A percentile compares a stretch with the other conserved stretches of the same genome.
These are phyloP conservation scores for Pythium sp. DNA, from an alignment of 352 stramenopile species.

Conservation along the genomic window DNA sequence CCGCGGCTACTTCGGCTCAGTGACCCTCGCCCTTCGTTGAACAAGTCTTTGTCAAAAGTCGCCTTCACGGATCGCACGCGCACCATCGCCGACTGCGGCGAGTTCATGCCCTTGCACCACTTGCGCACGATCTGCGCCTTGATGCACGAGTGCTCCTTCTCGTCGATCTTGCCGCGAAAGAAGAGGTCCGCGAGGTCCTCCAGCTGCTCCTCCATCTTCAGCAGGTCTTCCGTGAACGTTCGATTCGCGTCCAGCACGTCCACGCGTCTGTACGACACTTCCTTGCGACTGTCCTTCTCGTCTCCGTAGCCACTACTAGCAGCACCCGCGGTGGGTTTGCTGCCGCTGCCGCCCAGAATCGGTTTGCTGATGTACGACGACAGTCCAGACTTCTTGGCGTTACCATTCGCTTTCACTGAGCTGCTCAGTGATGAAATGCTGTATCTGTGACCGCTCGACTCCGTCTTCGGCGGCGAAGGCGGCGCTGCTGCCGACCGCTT, in stretches of 20 bases:
- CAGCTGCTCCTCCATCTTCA: slow-evolving; percentile 82
- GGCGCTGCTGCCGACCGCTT: slow-evolving; percentile 37
- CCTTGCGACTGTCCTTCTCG: slow-evolving; percentile 40
- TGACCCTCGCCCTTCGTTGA: slow-evolving; percentile 14
- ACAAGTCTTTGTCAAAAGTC: slow-evolving; percentile 27
- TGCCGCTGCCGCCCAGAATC: slow-evolving; percentile 29
- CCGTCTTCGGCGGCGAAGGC: slow-evolving; percentile 52
- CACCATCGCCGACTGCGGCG: slow-evolving; percentile 72
- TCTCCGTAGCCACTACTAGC: slow-evolving; percentile 21
- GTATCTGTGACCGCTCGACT: slow-evolving; percentile 33
- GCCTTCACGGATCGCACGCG: slow-evolving; percentile 65
- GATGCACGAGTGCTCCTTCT: slow-evolving; percentile 85
- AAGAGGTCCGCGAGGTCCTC: slow-evolving; percentile 72
- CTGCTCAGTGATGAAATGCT: slow-evolving; percentile 37
- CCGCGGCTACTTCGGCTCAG: slow-evolving; percentile 22
- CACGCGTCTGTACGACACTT: slow-evolving; percentile 66
- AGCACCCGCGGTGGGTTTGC: slow-evolving; percentile 15
- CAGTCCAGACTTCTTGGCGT: slow-evolving; percentile 22
- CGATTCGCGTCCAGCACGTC: slow-evolving; percentile 69
- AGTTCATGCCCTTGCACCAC: slow-evolving; percentile 80
- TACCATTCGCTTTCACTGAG: slow-evolving; percentile 25
- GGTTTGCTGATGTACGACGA: slow-evolving; percentile 75
- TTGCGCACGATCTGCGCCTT: slow-evolving; percentile 79
- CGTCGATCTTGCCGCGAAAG: slow-evolving; percentile 74
- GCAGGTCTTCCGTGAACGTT: slow-evolving; percentile 57